phyloP scores from a whole-genome alignment of 371 early-diverging fungal genomes.

The Blakeslea trispora region DNA sequence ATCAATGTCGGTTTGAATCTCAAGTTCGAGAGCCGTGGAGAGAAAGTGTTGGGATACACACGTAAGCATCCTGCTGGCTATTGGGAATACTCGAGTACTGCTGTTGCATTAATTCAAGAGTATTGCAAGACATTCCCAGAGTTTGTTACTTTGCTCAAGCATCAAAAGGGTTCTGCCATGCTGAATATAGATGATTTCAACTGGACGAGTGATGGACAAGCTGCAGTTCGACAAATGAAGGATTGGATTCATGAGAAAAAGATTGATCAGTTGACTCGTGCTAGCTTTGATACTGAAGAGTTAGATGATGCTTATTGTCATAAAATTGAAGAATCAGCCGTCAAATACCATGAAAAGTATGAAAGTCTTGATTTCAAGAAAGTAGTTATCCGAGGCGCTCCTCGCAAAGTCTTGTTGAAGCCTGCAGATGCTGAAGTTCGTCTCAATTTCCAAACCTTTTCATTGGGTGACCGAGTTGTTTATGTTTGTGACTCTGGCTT shows the following conservation, averaged over 20 bases:
- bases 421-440: slow-evolving; percentile 76
- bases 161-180: slow-evolving; percentile 36
- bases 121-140: slow-evolving; percentile 77
- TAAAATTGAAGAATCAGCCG: slow-evolving; percentile 58
- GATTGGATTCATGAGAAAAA: slow-evolving; percentile 71
- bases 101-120: slow-evolving; percentile 68
- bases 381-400: slow-evolving; percentile 64
- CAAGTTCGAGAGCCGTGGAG: slow-evolving; percentile 85
- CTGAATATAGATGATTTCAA: slow-evolving; percentile 30
- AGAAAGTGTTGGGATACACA: slow-evolving; percentile 87
- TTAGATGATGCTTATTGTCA: slow-evolving; percentile 61
- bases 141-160: slow-evolving; percentile 67
- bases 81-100: slow-evolving; percentile 88
- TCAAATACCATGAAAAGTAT: slow-evolving; percentile 37
- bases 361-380: slow-evolving; percentile 47
- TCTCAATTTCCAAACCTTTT: slow-evolving; percentile 75
- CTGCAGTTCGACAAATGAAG: slow-evolving; percentile 46
- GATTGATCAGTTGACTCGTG: slow-evolving; percentile 66
- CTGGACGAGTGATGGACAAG: slow-evolving; percentile 34
- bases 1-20: slow-evolving; percentile 84
- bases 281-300: slow-evolving; percentile 67
- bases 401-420: slow-evolving; percentile 70
- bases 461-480: slow-evolving; percentile 87
- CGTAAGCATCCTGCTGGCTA: slow-evolving; percentile 66
- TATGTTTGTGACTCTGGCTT: slow-evolving; percentile 76